A percentile compares a stretch with the other conserved stretches of the same genome.
Evolutionary conservation across 108 stramenopile genomes (phyloP).

Genomic region (Schizochytrium sp.): DNA sequence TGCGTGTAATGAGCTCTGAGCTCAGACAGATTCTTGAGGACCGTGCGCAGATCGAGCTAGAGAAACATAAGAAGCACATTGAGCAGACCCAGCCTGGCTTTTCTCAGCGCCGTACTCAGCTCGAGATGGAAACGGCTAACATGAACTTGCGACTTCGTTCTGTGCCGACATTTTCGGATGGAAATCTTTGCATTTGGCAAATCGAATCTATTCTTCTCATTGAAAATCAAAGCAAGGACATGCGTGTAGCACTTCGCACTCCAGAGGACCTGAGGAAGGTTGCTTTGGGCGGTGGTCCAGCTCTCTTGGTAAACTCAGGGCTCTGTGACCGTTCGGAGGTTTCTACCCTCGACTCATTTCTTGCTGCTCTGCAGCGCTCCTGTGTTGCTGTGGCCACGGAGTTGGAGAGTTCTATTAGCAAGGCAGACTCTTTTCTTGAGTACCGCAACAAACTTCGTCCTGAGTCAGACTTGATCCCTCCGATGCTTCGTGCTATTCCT

Average conservation of each 20-base stretch:
- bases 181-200: not conserved
- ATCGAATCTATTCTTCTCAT: constrained; percentile 31
- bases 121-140: not conserved
- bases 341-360: not conserved
- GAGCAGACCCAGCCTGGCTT: not conserved
- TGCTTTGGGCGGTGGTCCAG: not conserved
- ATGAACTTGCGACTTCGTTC: not conserved
- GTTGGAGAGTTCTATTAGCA: not conserved
- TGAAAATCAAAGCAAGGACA: not conserved
- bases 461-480: not conserved
- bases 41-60: not conserved
- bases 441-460: not conserved
- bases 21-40: not conserved
- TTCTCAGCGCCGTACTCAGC: not conserved
- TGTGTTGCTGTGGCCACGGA: not conserved
- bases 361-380: not conserved
- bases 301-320: not conserved
- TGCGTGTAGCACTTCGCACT: not conserved
- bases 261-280: not conserved
- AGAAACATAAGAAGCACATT: not conserved
- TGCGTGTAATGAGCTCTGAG: not conserved
- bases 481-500: not conserved
- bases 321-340: not conserved
- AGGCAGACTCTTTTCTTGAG: not conserved
- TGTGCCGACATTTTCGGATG: not conserved